These are phyloP conservation scores for Letharia lupina DNA, from an alignment of 495 filamentous ascomycete species.

Conservation along the genomic window DNA sequence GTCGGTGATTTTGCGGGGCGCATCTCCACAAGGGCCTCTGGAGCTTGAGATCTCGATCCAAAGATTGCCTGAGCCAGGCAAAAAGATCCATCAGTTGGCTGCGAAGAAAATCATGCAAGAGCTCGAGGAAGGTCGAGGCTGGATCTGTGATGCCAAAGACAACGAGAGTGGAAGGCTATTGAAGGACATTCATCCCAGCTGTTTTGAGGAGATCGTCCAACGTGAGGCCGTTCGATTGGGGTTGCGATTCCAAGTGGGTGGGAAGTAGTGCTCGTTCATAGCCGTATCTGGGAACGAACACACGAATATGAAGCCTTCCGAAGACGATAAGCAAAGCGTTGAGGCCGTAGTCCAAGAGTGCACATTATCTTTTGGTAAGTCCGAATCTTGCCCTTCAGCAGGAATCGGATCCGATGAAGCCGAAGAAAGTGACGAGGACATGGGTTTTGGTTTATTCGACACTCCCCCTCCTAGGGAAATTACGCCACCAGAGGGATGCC, in stretches of 20 bases:
- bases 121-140: conserved; percentile 59
- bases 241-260: conserved; percentile 52
- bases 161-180: conserved; percentile 39
- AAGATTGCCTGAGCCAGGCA: conserved; percentile 33
- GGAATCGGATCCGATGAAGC: too few relatives aligned
- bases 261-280: conserved; percentile 64
- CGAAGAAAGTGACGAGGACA: neutral
- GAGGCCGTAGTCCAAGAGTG: neutral
- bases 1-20: too few relatives aligned
- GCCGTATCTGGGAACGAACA: conserved; percentile 37
- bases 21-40: too few relatives aligned
- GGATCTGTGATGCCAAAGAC: conserved; percentile 48
- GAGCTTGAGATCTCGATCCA: too few relatives aligned
- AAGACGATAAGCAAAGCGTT: too few relatives aligned
- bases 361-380: too few relatives aligned
- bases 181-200: conserved; percentile 36
- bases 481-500: neutral
- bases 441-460: neutral
- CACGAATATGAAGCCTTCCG: too few relatives aligned
- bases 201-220: conserved; percentile 47
- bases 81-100: conserved; percentile 60
- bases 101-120: conserved; percentile 58
- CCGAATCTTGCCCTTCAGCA: too few relatives aligned
- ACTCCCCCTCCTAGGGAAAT: too few relatives aligned
- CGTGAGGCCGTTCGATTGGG: conserved; percentile 57